Evolutionary conservation across 1,139 yeast species (phyloP).

Genomic region (Kluyveromyces marxianus): DNA sequence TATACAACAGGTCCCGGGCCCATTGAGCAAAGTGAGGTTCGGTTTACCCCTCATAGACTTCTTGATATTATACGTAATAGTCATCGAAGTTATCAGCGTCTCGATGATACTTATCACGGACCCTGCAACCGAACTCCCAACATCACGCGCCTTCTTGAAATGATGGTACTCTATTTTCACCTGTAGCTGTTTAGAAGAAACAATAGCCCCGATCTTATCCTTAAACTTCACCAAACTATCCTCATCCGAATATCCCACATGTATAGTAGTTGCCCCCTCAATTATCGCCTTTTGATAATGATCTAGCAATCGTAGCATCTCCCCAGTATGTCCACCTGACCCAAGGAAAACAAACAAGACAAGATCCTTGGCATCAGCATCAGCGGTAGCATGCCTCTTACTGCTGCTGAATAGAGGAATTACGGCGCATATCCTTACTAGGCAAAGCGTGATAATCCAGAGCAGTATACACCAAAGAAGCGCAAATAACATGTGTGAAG

Average conservation of each 20-base stretch:
- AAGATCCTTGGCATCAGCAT: slow-evolving; percentile 6
- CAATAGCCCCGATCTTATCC: slow-evolving; percentile 28
- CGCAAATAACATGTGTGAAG: neutral
- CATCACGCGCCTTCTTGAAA: slow-evolving; percentile 64
- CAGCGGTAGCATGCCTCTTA: neutral
- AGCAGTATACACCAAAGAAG: neutral
- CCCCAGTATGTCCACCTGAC: slow-evolving; percentile 95
- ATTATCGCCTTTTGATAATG: slow-evolving; percentile 31
- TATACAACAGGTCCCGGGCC: slow-evolving; percentile 76
- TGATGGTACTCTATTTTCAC: slow-evolving; percentile 28
- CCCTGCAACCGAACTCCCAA: slow-evolving; percentile 32
- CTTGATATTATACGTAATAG: slow-evolving; percentile 14
- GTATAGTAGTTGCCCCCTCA: slow-evolving; percentile 18
- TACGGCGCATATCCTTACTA: slow-evolving; percentile 6
- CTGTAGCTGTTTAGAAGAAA: neutral
- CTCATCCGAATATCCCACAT: slow-evolving; percentile 27
- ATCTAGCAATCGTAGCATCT: slow-evolving; percentile 65
- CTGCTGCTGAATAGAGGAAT: slow-evolving; percentile 6
- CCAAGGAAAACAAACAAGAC: slow-evolving; percentile 51
- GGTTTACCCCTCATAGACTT: slow-evolving; percentile 15
- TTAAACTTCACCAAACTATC: slow-evolving; percentile 18
- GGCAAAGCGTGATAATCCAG: slow-evolving; percentile 1
- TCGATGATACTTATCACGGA: slow-evolving; percentile 17
- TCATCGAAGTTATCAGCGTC: slow-evolving; percentile 18
- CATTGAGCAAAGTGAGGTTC: slow-evolving; percentile 56